Base-by-base conservation (phyloP, 192 early-diverging fungal genomes). In the Coemansia sp. region DNA sequence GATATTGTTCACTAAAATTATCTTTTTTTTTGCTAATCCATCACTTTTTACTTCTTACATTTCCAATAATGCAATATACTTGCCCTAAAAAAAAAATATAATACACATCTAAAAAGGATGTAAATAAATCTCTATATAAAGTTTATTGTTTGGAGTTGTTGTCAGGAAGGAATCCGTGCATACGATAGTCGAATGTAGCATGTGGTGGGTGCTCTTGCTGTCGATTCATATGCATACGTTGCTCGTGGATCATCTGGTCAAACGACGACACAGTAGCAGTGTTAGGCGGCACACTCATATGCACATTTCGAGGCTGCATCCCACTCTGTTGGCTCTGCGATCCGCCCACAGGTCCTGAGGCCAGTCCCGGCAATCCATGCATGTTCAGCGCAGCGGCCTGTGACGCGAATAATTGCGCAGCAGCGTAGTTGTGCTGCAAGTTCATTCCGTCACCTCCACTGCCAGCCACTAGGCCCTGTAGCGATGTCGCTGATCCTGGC, bases 381-480 rank as follows among this genome's bases (percentile, higher is more conserved):
- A 58, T 58, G 35, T 61, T 37, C 38, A 64, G 37, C 13, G 55
- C 55, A 17, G 55, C 50, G 14, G 53, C 64, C 13, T 70, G 74
- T n/a, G 74, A 67, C 14, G 66, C 63, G 42, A 73, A 69, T n/a
- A 73, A 2, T 17, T 65, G 70, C n/a, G 70, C 46, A 40, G 66
- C 62, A 33, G 58, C 64, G 16, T 73, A 73, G 33, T 63, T 50
- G 11, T 74, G 72, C 40, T 69, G 71, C 53, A 53, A 9, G 10
- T 43, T 58, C 55, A 58, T 33, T 1, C 55, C 55, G 6, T 58
- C 55, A 19, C 46, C 4, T 6, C 30, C 30, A 28, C 52, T 14
- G 46, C 46, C 46, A 26, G 50, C 7, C 14, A 32, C 55, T 32
- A 33, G 30, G 6, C 55, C 55, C 32, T 32, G 55, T 35, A 58